Evolutionary conservation across 129 eudicot species (phyloP).

Genomic region (Daucus carota): DH1_v3.0 NC_030384.2:27344001-27344500

Average conservation of each 20-base stretch:
- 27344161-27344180: background rate
- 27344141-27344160: background rate
- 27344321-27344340: background rate
- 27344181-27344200: constrained; percentile 56
- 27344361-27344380: background rate
- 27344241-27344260: constrained; percentile 98
- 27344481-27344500: background rate
- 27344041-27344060: constrained; percentile 85
- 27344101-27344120: constrained; percentile 97
- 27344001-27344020: background rate
- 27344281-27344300: constrained; percentile 8
- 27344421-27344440: background rate
- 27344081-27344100: constrained; percentile 93
- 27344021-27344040: constrained; percentile 49
- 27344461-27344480: background rate
- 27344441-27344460: background rate
- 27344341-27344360: background rate
- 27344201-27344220: constrained; percentile 97
- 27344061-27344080: constrained; percentile 94
- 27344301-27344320: background rate
- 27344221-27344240: constrained; percentile 99
- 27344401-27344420: background rate
- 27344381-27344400: background rate
- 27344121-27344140: constrained; percentile 17
- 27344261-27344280: constrained; percentile 96